A percentile compares a stretch with the other conserved stretches of the same genome.
phyloP scores from a whole-genome alignment of 1,284 basidiomycete species.

The Neonothopanus nambi region DNA sequence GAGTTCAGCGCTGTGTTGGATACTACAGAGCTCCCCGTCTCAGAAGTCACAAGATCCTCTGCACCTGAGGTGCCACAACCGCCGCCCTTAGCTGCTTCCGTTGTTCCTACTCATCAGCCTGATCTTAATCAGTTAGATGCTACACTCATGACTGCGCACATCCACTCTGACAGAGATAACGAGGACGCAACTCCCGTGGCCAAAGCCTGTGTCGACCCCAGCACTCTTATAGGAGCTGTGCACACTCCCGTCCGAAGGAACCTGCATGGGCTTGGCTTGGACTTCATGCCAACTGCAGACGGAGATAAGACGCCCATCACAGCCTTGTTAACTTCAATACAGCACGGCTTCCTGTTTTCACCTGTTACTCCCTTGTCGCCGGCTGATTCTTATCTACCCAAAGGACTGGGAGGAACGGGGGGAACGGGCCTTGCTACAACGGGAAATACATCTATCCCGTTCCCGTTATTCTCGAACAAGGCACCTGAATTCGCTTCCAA shows the following conservation, averaged over 20 bases:
- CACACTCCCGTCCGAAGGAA: conserved; percentile 5
- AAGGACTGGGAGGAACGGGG: not conserved
- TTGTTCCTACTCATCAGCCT: not conserved
- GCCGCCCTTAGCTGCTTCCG: no score
- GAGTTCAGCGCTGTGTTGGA: no score
- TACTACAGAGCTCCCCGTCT: no score
- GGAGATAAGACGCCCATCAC: conserved; percentile 63
- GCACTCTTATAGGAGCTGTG: not conserved
- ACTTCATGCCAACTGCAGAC: conserved; percentile 6
- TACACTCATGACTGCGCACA: not conserved
- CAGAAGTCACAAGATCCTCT: not conserved
- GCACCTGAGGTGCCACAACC: not conserved
- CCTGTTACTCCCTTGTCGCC: conserved; percentile 61
- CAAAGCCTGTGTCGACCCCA: not conserved
- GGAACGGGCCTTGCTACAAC: no score
- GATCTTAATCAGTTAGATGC: not conserved
- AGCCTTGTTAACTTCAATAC: conserved; percentile 63
- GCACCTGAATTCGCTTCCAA: not conserved
- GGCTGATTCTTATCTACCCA: conserved; percentile 45
- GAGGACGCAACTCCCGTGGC: not conserved
- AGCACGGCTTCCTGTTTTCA: conserved; percentile 66
- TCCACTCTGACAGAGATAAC: not conserved
- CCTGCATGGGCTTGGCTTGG: conserved; percentile 5
- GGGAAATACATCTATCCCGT: not conserved
- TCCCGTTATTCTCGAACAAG: conserved; percentile 7